phyloP scores from a whole-genome alignment of 1,284 basidiomycete genomes.

The Malassezia vespertilionis region DNA sequence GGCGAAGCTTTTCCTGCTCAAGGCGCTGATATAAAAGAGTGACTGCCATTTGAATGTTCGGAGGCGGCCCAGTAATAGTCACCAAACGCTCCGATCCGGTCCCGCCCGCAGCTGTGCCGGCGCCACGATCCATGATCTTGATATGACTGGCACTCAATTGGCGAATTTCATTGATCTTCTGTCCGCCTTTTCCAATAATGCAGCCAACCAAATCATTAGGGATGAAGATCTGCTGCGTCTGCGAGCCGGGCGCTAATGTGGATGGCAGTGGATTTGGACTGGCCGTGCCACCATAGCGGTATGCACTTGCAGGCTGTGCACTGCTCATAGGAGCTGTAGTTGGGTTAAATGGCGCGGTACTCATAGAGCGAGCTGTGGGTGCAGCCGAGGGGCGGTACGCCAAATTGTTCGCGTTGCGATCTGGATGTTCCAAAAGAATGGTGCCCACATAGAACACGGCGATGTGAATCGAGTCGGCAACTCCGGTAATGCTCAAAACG shows the following conservation, averaged over 20 bases:
- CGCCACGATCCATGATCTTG: conserved; percentile 86
- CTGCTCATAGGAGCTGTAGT: conserved; percentile 11
- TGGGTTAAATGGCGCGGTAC: conserved; percentile 5
- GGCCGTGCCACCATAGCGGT: conserved; percentile 10
- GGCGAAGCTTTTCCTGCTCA: conserved; percentile 46
- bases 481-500: conserved; percentile 89
- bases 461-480: conserved; percentile 99
- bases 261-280: conserved; percentile 10
- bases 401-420: conserved; percentile 50
- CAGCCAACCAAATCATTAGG: conserved; percentile 95
- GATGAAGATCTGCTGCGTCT: conserved; percentile 97
- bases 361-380: conserved; percentile 13
- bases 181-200: conserved; percentile 96
- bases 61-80: conserved; percentile 61
- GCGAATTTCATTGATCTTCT: conserved; percentile 98
- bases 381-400: conserved; percentile 46
- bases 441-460: conserved; percentile 98
- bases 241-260: conserved; percentile 55
- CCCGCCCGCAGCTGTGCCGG: conserved; percentile 45
- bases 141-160: conserved; percentile 87
- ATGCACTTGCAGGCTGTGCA: conserved; percentile 1
- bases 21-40: conserved; percentile 68
- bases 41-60: conserved; percentile 92
- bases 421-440: conserved; percentile 87
- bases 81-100: conserved; percentile 48